Percentiles rank a stretch among this genome's conserved stretches.
Conservation (phyloP, 176 grass and related monocot species). For the Secale cereale region DNA sequence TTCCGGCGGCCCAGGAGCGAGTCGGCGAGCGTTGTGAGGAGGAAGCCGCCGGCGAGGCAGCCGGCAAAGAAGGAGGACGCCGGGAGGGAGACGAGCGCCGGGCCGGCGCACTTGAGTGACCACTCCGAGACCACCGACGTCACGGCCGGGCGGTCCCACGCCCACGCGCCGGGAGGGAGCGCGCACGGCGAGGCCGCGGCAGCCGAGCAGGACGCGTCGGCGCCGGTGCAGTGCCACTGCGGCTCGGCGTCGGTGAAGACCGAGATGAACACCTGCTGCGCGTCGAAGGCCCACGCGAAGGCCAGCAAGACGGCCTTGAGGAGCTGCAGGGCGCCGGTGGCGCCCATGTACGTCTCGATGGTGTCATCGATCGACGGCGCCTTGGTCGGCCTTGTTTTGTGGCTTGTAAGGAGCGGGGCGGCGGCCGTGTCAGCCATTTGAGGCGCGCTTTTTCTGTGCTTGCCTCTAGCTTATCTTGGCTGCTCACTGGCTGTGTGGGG, state of each 20-base stretch:
- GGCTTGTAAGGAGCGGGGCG: conserved; percentile 42
- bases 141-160: conserved; percentile 49
- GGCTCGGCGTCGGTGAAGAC: conserved; percentile 89
- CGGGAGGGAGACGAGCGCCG: conserved; percentile 65
- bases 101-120: conserved; percentile 64
- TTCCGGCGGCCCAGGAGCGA: conserved; percentile 70
- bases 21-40: conserved; percentile 78
- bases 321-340: conserved; percentile 39
- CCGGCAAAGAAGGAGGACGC: conserved; percentile 82
- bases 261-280: conserved; percentile 93
- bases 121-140: conserved; percentile 71
- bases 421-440: conserved; percentile 36
- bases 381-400: conserved; percentile 10
- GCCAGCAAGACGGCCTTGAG: conserved; percentile 57
- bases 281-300: conserved; percentile 85
- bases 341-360: conserved; percentile 71
- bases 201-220: conserved; percentile 34
- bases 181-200: conserved; percentile 39
- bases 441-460: neutral
- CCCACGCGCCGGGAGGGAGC: conserved; percentile 50
- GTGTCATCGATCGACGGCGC: conserved; percentile 49
- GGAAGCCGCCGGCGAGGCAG: conserved; percentile 70
- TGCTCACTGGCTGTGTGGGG: neutral
- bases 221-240: conserved; percentile 58
- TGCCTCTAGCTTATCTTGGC: neutral